Evolutionary conservation across 2,329 filamentous ascomycete species (phyloP).

Genomic region (Zymoseptoria crescenta): DNA sequence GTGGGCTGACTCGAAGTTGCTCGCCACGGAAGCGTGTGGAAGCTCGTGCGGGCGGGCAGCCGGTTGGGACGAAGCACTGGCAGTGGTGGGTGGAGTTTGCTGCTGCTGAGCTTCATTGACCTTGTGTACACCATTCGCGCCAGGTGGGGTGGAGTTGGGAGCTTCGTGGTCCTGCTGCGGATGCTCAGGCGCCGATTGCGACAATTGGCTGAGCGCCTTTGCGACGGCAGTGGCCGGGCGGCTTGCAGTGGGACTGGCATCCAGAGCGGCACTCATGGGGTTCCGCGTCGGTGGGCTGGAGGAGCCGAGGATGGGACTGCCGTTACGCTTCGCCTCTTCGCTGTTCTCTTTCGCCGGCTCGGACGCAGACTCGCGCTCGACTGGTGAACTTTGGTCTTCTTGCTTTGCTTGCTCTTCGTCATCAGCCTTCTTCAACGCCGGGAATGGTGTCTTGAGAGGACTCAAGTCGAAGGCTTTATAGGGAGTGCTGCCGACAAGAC

Average conservation of each 20-base stretch:
- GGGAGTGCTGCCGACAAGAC: slow-evolving; percentile 65
- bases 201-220: slow-evolving; percentile 26
- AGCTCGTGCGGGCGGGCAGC: slow-evolving; percentile 14
- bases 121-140: slow-evolving; percentile 8
- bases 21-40: slow-evolving; percentile 15
- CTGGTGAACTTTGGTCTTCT: slow-evolving; percentile 10
- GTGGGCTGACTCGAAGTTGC: slow-evolving; percentile 12
- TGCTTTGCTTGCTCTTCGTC: slow-evolving; percentile 9
- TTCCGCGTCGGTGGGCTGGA: slow-evolving; percentile 25
- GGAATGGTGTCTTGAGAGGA: slow-evolving; percentile 32
- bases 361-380: slow-evolving; percentile 9
- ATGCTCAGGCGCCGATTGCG: slow-evolving; percentile 7
- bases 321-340: slow-evolving; percentile 8
- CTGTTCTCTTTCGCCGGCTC: slow-evolving; percentile 14
- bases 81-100: slow-evolving; percentile 19
- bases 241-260: slow-evolving; percentile 27
- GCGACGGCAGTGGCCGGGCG: slow-evolving; percentile 25
- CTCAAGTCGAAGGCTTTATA: slow-evolving; percentile 35
- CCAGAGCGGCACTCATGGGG: slow-evolving; percentile 15
- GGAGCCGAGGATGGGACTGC: slow-evolving; percentile 28
- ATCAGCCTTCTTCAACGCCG: slow-evolving; percentile 23
- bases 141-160: slow-evolving; percentile 15
- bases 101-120: slow-evolving; percentile 12
- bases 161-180: slow-evolving; percentile 11
- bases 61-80: slow-evolving; percentile 13